Percentiles rank a stretch among this genome's conserved stretches.
Evolutionary conservation across 192 early-diverging fungal genomes (phyloP).

Genomic region (Coemansia sp.): DNA sequence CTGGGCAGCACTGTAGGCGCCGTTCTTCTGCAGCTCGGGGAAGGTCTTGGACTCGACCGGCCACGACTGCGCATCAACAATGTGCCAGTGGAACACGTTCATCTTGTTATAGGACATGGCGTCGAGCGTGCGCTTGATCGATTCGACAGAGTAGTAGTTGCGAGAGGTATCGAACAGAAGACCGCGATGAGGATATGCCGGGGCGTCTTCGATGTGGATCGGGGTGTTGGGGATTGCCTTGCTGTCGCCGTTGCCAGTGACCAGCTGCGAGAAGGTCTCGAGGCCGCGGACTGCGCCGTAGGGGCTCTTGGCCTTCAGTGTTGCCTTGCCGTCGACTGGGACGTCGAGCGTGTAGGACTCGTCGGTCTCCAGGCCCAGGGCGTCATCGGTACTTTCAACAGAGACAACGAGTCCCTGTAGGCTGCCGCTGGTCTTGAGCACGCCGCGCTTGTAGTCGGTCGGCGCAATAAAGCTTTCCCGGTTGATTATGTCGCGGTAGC

Average conservation of each 20-base stretch:
- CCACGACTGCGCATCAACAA: slow-evolving; percentile 70
- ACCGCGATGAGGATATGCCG: slow-evolving; percentile 65
- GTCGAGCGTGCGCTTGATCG: slow-evolving; percentile 60
- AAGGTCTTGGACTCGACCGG: slow-evolving; percentile 60
- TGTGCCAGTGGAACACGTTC: slow-evolving; percentile 81
- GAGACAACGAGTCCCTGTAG: slow-evolving; percentile 24
- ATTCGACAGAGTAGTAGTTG: slow-evolving; percentile 61
- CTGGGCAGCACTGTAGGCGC: slow-evolving; percentile 61
- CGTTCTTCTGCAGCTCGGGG: slow-evolving; percentile 60
- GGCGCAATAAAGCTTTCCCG: slow-evolving; percentile 38
- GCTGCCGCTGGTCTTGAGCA: slow-evolving; percentile 25
- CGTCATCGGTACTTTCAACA: slow-evolving; percentile 29
- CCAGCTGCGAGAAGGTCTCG: slow-evolving; percentile 70
- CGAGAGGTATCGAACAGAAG: slow-evolving; percentile 65
- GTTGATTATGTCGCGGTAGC: slow-evolving; percentile 39
- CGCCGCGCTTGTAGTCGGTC: slow-evolving; percentile 36
- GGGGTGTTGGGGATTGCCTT: slow-evolving; percentile 58
- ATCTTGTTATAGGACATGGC: slow-evolving; percentile 70
- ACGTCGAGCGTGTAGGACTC: slow-evolving; percentile 70
- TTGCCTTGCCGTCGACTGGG: slow-evolving; percentile 52
- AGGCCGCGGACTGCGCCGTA: slow-evolving; percentile 69
- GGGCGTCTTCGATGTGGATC: slow-evolving; percentile 61
- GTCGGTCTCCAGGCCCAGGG: slow-evolving; percentile 56
- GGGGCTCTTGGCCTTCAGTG: slow-evolving; percentile 57
- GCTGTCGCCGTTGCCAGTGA: slow-evolving; percentile 51